Conservation (phyloP, 495 filamentous ascomycete genomes). For the Viridothelium virens region DNA sequence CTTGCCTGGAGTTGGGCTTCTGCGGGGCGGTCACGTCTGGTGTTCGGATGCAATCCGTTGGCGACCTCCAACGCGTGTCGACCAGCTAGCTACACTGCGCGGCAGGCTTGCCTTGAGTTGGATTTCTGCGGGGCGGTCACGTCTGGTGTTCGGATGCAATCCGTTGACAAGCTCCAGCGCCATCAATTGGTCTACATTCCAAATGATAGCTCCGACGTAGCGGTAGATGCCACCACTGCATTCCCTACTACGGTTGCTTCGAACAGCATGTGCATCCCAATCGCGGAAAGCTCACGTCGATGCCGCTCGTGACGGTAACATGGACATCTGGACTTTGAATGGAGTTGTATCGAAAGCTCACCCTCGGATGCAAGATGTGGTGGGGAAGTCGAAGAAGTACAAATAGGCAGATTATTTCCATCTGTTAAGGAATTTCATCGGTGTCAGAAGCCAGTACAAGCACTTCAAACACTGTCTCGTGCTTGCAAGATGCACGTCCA, state of each 20-base stretch:
- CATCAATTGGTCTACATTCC: neutral
- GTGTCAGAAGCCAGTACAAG: neutral
- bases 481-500: neutral
- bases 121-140: neutral
- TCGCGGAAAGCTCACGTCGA: neutral
- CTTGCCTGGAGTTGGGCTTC: neutral
- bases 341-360: neutral
- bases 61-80: neutral
- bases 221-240: neutral
- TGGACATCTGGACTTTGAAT: neutral
- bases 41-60: neutral
- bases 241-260: neutral
- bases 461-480: no score
- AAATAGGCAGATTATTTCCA: constrained; percentile 3
- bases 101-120: neutral
- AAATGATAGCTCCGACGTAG: neutral
- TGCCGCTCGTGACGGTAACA: constrained; percentile 9
- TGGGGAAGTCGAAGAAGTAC: neutral
- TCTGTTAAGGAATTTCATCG: neutral
- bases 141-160: neutral
- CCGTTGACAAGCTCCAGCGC: neutral
- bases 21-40: neutral
- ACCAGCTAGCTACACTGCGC: neutral
- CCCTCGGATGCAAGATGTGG: neutral
- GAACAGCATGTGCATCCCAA: neutral